Conservation (phyloP, 176 grass and related monocot species). For the Carex pumila region DNA sequence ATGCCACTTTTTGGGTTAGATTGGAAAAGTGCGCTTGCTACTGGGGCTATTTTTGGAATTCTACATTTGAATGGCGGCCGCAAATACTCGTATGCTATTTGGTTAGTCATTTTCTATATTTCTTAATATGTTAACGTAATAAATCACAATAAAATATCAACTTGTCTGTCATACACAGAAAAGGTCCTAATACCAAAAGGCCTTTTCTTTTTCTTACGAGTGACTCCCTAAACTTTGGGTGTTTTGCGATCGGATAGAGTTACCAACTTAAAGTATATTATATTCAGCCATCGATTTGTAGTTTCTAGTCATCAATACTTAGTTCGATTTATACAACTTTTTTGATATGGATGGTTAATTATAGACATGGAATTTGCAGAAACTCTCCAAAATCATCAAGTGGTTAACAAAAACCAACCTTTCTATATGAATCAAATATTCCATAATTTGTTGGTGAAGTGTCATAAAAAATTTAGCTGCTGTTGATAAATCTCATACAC, state of each 20-base stretch:
- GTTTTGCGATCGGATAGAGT: background rate
- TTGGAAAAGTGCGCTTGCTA: constrained; percentile 59
- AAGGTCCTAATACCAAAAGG: background rate
- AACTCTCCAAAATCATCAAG: background rate
- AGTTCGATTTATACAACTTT: background rate
- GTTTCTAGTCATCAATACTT: background rate
- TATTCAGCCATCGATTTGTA: background rate
- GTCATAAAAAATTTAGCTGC: background rate
- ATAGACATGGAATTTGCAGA: background rate
- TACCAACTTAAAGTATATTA: background rate
- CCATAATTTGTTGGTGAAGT: background rate
- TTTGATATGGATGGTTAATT: background rate
- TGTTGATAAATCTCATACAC: background rate
- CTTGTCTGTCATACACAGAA: background rate
- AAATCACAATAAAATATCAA: background rate
- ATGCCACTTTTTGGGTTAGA: constrained; percentile 78
- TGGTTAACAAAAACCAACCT: background rate
- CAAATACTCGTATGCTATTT: constrained; percentile 63
- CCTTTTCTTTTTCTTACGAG: background rate
- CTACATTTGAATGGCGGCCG: constrained; percentile 78
- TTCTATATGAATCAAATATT: background rate
- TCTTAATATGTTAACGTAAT: background rate
- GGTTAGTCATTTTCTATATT: constrained; percentile 27
- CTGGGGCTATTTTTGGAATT: constrained; percentile 59
- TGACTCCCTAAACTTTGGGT: background rate